Conservation (phyloP, 2,329 filamentous ascomycete genomes). For the Fusarium falciforme region DNA sequence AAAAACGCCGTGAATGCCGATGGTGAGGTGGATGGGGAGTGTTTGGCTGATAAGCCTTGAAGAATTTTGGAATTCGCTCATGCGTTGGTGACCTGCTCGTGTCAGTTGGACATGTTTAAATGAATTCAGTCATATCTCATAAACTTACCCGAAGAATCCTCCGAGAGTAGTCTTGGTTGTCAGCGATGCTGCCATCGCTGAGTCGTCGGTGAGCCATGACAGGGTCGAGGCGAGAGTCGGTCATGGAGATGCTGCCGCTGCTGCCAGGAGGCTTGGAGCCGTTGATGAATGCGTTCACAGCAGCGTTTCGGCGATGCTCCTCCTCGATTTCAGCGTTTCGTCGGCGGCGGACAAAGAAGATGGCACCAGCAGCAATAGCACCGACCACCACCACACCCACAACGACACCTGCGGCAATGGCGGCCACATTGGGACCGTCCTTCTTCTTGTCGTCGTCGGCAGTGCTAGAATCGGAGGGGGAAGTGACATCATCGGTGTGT, state of each 20-base stretch:
- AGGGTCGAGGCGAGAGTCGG: constrained; percentile 87
- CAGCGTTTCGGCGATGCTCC: constrained; percentile 84
- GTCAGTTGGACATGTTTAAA: constrained; percentile 24
- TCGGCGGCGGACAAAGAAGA: constrained; percentile 81
- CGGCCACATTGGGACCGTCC: constrained; percentile 75
- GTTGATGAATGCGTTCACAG: constrained; percentile 80
- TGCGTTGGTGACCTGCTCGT: constrained; percentile 67
- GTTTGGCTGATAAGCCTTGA: constrained; percentile 16
- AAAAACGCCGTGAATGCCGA: constrained; percentile 58
- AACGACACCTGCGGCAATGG: constrained; percentile 88
- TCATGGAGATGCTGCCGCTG: constrained; percentile 75
- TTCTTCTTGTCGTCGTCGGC: constrained; percentile 26
- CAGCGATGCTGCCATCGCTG: constrained; percentile 95
- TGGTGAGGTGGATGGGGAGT: constrained; percentile 31
- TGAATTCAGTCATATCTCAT: background rate
- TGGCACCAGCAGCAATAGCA: constrained; percentile 73
- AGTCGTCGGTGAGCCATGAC: constrained; percentile 85
- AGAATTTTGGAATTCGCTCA: constrained; percentile 50
- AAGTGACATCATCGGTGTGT: constrained; percentile 25
- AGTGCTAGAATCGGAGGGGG: constrained; percentile 3
- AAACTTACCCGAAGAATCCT: constrained; percentile 90
- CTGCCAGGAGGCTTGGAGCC: constrained; percentile 71
- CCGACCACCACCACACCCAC: constrained; percentile 80
- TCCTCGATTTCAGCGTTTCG: constrained; percentile 83
- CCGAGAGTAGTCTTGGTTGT: constrained; percentile 96